Percentiles rank a stretch among this genome's conserved stretches.
Conservation (phyloP, 257 asterid species). For the Eucommia ulmoides region DNA sequence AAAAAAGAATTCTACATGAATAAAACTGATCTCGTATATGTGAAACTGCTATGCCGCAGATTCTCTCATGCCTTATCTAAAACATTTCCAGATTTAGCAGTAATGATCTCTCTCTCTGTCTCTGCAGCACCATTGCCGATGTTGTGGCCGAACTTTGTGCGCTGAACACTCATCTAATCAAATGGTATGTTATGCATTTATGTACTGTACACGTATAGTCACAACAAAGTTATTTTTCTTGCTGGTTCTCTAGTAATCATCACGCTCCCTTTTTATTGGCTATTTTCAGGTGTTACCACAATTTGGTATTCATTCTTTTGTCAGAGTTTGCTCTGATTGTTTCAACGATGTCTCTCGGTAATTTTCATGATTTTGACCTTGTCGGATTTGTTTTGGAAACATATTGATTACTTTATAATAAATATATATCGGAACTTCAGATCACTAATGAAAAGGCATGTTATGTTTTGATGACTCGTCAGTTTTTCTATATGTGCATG, state of each 20-base stretch:
- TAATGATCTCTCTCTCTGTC: no score
- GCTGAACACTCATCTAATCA: neutral
- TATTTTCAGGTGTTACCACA: slow-evolving; percentile 80
- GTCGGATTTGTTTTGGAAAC: slow-evolving; percentile 5
- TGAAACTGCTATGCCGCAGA: no score
- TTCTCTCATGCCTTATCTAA: no score
- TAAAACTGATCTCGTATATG: no score
- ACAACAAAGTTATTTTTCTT: no score
- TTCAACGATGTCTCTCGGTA: slow-evolving; percentile 79
- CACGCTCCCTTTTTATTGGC: slow-evolving; percentile 1
- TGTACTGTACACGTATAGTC: no score
- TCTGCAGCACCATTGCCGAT: neutral
- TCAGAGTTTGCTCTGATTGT: slow-evolving; percentile 92
- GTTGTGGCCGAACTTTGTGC: neutral
- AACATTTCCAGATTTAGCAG: no score
- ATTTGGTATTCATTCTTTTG: slow-evolving; percentile 67
- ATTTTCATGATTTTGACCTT: slow-evolving; percentile 12
- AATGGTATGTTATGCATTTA: neutral
- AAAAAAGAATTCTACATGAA: no score
- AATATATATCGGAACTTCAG: no score
- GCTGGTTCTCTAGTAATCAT: no score
- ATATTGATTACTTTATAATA: no score
- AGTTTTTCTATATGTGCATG: neutral
- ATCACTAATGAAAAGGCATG: slow-evolving; percentile 5
- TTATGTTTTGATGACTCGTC: neutral